phyloP scores from a whole-genome alignment of 2,329 filamentous ascomycete genomes.

The Cladophialophora immunda region DNA sequence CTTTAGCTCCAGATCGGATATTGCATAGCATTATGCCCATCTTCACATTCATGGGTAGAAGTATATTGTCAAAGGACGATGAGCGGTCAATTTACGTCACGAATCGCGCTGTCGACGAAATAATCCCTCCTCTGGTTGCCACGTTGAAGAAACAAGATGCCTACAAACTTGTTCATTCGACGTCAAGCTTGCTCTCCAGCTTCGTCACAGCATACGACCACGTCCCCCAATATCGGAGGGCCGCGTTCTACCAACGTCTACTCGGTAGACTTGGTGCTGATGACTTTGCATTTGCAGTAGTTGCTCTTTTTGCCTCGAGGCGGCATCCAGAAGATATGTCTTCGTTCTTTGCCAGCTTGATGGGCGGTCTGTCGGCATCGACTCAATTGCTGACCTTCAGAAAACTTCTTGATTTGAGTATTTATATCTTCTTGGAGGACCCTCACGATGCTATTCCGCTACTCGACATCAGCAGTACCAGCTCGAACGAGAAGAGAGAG shows the following conservation, averaged over 20 bases:
- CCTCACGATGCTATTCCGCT: conserved; percentile 76
- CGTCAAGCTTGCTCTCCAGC: conserved; percentile 89
- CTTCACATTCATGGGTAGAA: conserved; percentile 97
- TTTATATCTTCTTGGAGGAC: conserved; percentile 78
- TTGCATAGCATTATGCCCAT: conserved; percentile 99
- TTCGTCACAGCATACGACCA: conserved; percentile 97
- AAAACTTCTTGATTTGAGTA: conserved; percentile 77
- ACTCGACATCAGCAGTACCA: conserved; percentile 65
- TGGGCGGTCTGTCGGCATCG: conserved; percentile 75
- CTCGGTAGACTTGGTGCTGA: conserved; percentile 83
- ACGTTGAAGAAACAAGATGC: conserved; percentile 81
- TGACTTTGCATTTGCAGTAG: conserved; percentile 86
- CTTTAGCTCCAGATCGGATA: conserved; percentile 87
- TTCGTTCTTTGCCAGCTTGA: conserved; percentile 77
- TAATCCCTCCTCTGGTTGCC: conserved; percentile 88
- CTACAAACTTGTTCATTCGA: conserved; percentile 73
- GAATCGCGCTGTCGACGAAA: conserved; percentile 89
- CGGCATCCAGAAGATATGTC: conserved; percentile 80
- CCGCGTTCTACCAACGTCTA: conserved; percentile 83
- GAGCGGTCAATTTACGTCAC: conserved; percentile 98
- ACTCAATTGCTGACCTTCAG: conserved; percentile 79
- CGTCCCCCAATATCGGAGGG: conserved; percentile 84
- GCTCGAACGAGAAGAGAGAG: conserved; percentile 38
- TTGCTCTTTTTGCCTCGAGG: conserved; percentile 89
- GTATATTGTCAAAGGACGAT: conserved; percentile 88